These are phyloP conservation scores for Acanthamoeba royreba DNA, from an alignment of 208 protist genomes.

Conservation along the genomic window DNA sequence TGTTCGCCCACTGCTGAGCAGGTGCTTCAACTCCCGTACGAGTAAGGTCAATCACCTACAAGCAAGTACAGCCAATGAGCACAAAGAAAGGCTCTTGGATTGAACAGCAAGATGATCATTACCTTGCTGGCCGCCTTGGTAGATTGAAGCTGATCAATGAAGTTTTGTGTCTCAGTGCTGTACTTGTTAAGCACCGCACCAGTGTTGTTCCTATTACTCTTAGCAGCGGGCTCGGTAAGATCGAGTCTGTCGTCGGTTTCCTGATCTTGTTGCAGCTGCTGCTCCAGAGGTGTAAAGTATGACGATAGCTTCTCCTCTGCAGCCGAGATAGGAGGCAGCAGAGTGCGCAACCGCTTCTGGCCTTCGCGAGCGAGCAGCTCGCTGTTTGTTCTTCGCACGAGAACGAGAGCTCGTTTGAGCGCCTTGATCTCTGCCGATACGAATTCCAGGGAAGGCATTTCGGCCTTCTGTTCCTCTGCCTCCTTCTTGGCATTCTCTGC, in stretches of 20 bases:
- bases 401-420: constrained; percentile 6
- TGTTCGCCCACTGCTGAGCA: background rate
- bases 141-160: background rate
- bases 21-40: background rate
- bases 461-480: background rate
- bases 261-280: constrained; percentile 36
- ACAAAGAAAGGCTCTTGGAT: background rate
- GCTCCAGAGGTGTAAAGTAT: background rate
- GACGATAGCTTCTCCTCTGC: background rate
- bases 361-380: background rate
- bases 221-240: background rate
- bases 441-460: background rate
- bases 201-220: background rate
- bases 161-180: background rate
- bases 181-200: background rate
- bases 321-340: background rate
- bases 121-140: background rate
- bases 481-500: constrained; percentile 27
- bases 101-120: background rate
- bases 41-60: constrained; percentile 19
- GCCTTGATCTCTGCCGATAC: constrained; percentile 21
- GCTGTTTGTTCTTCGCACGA: constrained; percentile 26
- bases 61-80: background rate
- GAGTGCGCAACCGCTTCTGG: background rate
- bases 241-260: background rate